Percentiles rank a stretch among this genome's conserved stretches.
Conservation (phyloP, 1,139 yeast genomes). For the Pichia sp. region DNA sequence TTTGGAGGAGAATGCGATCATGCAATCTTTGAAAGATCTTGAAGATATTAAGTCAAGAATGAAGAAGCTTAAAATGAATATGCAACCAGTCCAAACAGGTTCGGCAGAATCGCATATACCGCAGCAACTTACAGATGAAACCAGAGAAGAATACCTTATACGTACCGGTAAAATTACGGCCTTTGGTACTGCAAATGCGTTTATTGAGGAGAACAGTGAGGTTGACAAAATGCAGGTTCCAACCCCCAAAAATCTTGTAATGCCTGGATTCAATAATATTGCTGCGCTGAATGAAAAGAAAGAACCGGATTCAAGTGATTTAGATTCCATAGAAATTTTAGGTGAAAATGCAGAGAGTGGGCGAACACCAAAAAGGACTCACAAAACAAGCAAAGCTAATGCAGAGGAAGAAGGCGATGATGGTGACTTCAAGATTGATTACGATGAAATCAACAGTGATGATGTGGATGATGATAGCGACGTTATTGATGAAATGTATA, state of each 20-base stretch:
- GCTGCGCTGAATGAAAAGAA: slow-evolving; percentile 9
- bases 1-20: slow-evolving; percentile 49
- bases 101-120: slow-evolving; percentile 3
- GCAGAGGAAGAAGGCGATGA: slow-evolving; percentile 18
- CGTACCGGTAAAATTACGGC: slow-evolving; percentile 95
- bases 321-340: not conserved
- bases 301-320: not conserved
- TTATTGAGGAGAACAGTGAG: slow-evolving; percentile 32
- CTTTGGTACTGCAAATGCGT: slow-evolving; percentile 68
- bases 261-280: slow-evolving; percentile 37
- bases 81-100: slow-evolving; percentile 1
- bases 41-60: slow-evolving; percentile 61
- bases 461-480: slow-evolving; percentile 29
- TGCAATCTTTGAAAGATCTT: slow-evolving; percentile 53
- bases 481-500: not conserved
- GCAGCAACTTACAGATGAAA: slow-evolving; percentile 54
- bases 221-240: slow-evolving; percentile 24
- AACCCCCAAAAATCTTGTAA: slow-evolving; percentile 39
- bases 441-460: slow-evolving; percentile 10
- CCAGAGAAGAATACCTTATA: slow-evolving; percentile 72
- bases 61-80: slow-evolving; percentile 25
- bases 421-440: slow-evolving; percentile 17
- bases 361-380: slow-evolving; percentile 3
- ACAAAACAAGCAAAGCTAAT: slow-evolving; percentile 1
- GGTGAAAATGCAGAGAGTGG: slow-evolving; percentile 6